phyloP scores from a whole-genome alignment of 805 yeast genomes.

The Cyberlindnera misumaiensis region DNA sequence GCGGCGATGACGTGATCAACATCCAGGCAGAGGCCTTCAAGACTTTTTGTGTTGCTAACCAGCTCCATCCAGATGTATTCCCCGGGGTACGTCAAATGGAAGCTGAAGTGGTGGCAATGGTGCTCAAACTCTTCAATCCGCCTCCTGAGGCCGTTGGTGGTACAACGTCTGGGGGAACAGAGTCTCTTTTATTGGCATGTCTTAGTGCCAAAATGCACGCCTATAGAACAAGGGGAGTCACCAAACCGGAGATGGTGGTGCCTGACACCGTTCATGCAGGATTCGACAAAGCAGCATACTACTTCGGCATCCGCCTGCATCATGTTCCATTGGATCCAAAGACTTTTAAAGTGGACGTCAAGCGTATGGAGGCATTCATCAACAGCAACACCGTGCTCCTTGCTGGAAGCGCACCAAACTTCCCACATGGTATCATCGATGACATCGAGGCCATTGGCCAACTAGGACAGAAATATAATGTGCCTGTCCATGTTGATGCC shows the following conservation, averaged over 20 bases:
- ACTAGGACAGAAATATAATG: slow-evolving; percentile 38
- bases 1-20: slow-evolving; percentile 70
- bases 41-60: slow-evolving; percentile 81
- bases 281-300: slow-evolving; percentile 84
- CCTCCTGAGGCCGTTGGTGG: slow-evolving; percentile 71
- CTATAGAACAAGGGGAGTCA: slow-evolving; percentile 46
- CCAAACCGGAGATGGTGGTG: slow-evolving; percentile 78
- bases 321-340: slow-evolving; percentile 70
- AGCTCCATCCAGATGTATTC: slow-evolving; percentile 93
- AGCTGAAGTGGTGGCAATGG: slow-evolving; percentile 91
- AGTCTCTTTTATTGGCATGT: slow-evolving; percentile 80
- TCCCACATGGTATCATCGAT: slow-evolving; percentile 94
- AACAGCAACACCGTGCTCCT: slow-evolving; percentile 75
- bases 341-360: slow-evolving; percentile 61
- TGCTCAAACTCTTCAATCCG: slow-evolving; percentile 70
- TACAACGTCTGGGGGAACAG: slow-evolving; percentile 93
- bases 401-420: slow-evolving; percentile 94
- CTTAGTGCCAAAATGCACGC: slow-evolving; percentile 83
- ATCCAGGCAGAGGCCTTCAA: slow-evolving; percentile 75
- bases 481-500: slow-evolving; percentile 93
- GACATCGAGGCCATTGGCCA: slow-evolving; percentile 77
- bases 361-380: slow-evolving; percentile 55
- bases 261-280: slow-evolving; percentile 94
- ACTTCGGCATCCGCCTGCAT: slow-evolving; percentile 79
- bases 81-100: slow-evolving; percentile 98